Base-by-base conservation (phyloP, 1,284 basidiomycete genomes). In the Irpex sp. region DNA sequence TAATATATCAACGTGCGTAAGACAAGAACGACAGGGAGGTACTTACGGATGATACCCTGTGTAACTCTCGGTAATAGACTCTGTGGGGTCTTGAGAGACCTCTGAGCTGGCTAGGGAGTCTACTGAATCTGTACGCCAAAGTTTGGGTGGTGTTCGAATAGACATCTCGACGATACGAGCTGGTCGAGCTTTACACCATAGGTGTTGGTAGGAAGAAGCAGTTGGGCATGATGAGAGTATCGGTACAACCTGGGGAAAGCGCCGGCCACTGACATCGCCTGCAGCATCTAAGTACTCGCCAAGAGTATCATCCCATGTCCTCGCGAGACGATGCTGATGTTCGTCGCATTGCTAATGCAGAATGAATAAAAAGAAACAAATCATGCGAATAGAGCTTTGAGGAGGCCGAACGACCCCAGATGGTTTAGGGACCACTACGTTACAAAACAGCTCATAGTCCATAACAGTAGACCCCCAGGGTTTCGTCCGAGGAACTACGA, bases 31-130 rank as follows among this genome's bases (percentile, higher is more conserved):
- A 31, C 8, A 15, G 21, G 2, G 33, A 31, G 19, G 36, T 13
- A 33, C 63, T 46, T 46, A 65, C 64, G 64, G 64, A 39, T 62
- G 58, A 21, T 55, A 55, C 53, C 17, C 49, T 50, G 49, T 50
- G 49, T 50, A 50, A 8, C 49, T 17, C 17, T 17, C 49, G 17
- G 3, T 26, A 4, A 8, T 50, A 7, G 7, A 8, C 13, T 50
- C 49, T n/a, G 17, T 5, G 7, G 49, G 7, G n/a, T n/a, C 15
- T 21, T 50, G 49, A 8, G 49, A 50, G 49, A 50, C 19, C 43
- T 46, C 43, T 50, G 49, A 21, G 19, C 49, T 43, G 11, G 39
- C 39, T 43, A 43, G 39, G 39, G 39, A 43, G 15, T 43, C 39
- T 9, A 43, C 49, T 50, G 49, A 50, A 17, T 21, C 19, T 50